phyloP scores from a whole-genome alignment of 805 yeast genomes.

The Spathaspora passalidarum region DNA sequence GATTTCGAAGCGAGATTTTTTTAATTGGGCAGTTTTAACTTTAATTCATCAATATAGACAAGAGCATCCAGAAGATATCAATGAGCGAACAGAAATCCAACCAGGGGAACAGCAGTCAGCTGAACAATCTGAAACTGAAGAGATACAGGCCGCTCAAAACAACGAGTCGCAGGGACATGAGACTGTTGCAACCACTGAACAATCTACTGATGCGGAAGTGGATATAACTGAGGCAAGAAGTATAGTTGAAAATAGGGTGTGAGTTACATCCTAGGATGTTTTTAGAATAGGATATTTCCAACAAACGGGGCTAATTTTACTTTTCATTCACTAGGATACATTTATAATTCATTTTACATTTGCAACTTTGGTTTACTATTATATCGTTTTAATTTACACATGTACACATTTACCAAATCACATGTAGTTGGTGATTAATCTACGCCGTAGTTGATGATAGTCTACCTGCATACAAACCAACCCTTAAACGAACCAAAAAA shows the following conservation, averaged over 20 bases:
- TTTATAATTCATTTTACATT: no score
- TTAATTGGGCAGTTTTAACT: slow-evolving; percentile 46
- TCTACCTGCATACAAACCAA: not conserved
- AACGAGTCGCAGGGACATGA: not conserved
- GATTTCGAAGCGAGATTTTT: slow-evolving; percentile 44
- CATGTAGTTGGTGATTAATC: no score
- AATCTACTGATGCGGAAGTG: not conserved
- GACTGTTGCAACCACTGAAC: not conserved
- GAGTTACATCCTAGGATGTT: not conserved
- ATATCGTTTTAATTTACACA: no score
- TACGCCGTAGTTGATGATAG: no score
- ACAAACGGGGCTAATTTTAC: not conserved
- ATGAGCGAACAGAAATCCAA: not conserved
- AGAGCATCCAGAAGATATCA: slow-evolving; percentile 6
- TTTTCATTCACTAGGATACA: not conserved
- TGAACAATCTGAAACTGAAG: not conserved
- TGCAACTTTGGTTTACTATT: no score
- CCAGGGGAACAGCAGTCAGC: not conserved
- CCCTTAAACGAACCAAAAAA: not conserved
- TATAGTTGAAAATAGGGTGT: slow-evolving; percentile 9
- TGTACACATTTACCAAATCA: no score
- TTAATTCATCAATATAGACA: slow-evolving; percentile 13
- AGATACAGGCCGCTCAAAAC: not conserved
- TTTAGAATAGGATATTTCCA: not conserved
- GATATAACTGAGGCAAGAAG: slow-evolving; percentile 5